Base-by-base conservation (phyloP, 1,139 yeast species). In the Geotrichum fermentans region DNA sequence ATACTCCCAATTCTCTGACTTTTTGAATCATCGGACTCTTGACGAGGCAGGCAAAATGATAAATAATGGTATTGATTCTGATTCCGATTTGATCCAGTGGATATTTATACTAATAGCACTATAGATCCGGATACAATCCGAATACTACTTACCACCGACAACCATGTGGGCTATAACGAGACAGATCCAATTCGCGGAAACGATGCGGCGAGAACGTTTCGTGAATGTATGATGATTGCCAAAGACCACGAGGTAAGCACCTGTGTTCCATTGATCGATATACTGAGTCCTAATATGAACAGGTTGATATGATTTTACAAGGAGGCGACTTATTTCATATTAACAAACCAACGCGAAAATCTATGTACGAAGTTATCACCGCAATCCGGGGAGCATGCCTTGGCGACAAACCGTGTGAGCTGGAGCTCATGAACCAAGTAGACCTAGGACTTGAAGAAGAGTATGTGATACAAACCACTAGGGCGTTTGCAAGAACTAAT, bases 151-250 rank as follows among this genome's bases (percentile, higher is more conserved):
- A 89, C 98, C 1, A 89, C 98, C 1, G 99, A 92, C 61, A 92
- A 92, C 63, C 99, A 92, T 72, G 96, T 92, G 28, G 99, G 99
- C 1, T 90, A 82, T 63, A 80, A 81, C 53, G 98, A 92, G 62
- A 77, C 78, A 40, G 98, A 92, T 63, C 92, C 96, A 0, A 81
- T 92, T 10, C 74, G 95, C 26, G 96, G 97, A 1, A 84, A 86
- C 58, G 99, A 92, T 63, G 79, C 96, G 1, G 85, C 95, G 83
- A 74, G 68, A 48, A 86, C 96, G 0, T 92, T 92, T 61, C 80
- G 85, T 50, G 98, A 92, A 66, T 80, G 88, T 52, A 78, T 89
- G 74, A 69, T 68, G 53, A 64, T 88, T 2, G 97, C 96, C n/a
- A 72, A 73, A 55, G 76, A 74, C 2, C 68, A 73, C 34, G 88